These are phyloP conservation scores for Suhomyces prunicola DNA, from an alignment of 805 yeast species.

Conservation along the genomic window DNA sequence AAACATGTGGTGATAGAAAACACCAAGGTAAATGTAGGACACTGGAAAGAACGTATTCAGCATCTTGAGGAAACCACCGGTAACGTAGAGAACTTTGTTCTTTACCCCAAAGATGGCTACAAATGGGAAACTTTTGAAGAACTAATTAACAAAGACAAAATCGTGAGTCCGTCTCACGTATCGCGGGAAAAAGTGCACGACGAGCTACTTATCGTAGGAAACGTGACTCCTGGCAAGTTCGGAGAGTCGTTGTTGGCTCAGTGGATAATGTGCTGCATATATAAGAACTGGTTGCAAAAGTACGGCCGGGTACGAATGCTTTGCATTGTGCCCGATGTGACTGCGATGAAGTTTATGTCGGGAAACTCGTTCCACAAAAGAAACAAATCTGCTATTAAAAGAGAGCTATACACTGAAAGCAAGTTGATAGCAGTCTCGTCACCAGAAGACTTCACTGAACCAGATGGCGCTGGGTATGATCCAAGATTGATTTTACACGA, in stretches of 20 bases:
- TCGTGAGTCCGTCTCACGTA: constrained; percentile 28
- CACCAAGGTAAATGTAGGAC: constrained; percentile 23
- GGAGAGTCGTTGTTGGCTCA: constrained; percentile 74
- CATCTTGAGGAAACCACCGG: constrained; percentile 20
- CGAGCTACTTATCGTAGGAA: constrained; percentile 56
- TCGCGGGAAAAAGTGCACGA: constrained; percentile 45
- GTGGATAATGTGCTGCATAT: constrained; percentile 65
- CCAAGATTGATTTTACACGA: constrained; percentile 35
- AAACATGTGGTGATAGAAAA: constrained; percentile 64
- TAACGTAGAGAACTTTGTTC: constrained; percentile 30
- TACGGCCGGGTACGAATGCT: constrained; percentile 74
- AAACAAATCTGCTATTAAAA: constrained; percentile 59
- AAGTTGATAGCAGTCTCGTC: constrained; percentile 50
- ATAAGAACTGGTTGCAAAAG: constrained; percentile 70
- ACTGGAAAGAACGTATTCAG: constrained; percentile 28
- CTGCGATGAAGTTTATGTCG: constrained; percentile 58
- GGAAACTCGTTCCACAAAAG: constrained; percentile 50
- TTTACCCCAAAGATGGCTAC: constrained; percentile 51
- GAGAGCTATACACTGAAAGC: constrained; percentile 61
- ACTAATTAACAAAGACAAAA: constrained; percentile 45
- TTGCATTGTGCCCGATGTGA: constrained; percentile 58
- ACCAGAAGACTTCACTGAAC: constrained; percentile 14
- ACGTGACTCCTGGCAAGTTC: constrained; percentile 46
- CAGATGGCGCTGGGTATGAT: constrained; percentile 33
- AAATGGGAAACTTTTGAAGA: constrained; percentile 60